Percentiles rank a stretch among this genome's conserved stretches.
phyloP scores from a whole-genome alignment of 1,284 basidiomycete species.

The Rhodotorula sp. region DNA sequence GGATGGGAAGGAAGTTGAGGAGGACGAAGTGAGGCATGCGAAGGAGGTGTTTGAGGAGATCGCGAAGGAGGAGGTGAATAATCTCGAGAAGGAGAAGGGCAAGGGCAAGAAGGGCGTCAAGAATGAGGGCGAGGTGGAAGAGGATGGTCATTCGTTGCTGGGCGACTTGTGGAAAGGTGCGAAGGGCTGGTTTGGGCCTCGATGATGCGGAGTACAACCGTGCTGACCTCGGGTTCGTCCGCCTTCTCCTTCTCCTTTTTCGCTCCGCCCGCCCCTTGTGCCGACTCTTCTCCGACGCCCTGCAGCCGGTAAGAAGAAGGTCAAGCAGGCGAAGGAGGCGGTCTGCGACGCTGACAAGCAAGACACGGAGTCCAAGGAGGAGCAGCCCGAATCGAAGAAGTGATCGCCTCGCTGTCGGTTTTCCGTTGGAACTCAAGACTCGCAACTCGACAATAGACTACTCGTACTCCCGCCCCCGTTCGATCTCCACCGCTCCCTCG shows the following conservation, averaged over 20 bases:
- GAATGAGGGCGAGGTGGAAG: neutral
- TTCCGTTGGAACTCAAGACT: too few relatives aligned
- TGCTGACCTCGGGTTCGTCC: slow-evolving; percentile 1
- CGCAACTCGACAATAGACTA: too few relatives aligned
- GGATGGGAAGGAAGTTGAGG: neutral
- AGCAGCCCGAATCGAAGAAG: neutral
- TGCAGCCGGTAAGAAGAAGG: slow-evolving; percentile 17
- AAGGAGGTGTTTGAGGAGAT: neutral
- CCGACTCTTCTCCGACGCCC: neutral
- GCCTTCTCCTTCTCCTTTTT: neutral
- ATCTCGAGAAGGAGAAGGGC: neutral
- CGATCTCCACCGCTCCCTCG: too few relatives aligned
- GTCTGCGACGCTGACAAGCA: neutral
- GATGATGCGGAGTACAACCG: neutral
- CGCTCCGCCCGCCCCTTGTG: neutral
- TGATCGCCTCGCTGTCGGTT: too few relatives aligned
- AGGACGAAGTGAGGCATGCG: neutral
- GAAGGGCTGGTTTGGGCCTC: slow-evolving; percentile 20
- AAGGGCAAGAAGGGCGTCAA: neutral
- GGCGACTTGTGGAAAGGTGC: slow-evolving; percentile 39
- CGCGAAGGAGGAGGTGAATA: slow-evolving; percentile 2
- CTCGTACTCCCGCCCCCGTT: too few relatives aligned
- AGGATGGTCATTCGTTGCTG: slow-evolving; percentile 20
- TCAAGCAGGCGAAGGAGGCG: slow-evolving; percentile 13
- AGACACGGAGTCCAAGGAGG: neutral